Conservation (phyloP, 805 yeast species). For the Saccharomycopsis lassenensis region DNA sequence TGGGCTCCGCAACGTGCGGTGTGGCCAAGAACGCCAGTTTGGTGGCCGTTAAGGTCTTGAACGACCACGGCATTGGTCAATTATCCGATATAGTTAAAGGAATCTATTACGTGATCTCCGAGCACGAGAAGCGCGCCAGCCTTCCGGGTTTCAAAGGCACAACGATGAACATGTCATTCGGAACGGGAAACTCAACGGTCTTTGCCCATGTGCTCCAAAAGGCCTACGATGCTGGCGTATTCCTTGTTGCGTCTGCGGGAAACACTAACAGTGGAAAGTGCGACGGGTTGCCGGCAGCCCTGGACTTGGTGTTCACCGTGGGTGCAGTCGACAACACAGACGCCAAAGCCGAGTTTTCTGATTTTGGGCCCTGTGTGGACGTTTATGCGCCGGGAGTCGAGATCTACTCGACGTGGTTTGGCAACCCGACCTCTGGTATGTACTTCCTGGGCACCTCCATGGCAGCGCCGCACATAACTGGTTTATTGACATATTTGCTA, state of each 20-base stretch:
- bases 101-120: conserved; percentile 69
- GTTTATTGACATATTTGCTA: conserved; percentile 78
- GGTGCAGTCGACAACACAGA: conserved; percentile 89
- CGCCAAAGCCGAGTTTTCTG: conserved; percentile 87
- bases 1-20: too few species aligned
- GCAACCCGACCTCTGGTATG: conserved; percentile 62
- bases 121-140: conserved; percentile 44
- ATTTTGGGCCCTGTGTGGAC: conserved; percentile 91
- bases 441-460: conserved; percentile 89
- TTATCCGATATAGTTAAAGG: conserved; percentile 80
- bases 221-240: conserved; percentile 78
- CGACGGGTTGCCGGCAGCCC: conserved; percentile 54
- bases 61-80: conserved; percentile 71
- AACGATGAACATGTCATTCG: conserved; percentile 87
- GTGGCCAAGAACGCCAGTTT: conserved; percentile 71
- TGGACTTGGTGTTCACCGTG: conserved; percentile 75
- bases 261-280: conserved; percentile 41
- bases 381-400: conserved; percentile 94
- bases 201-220: conserved; percentile 81
- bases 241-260: conserved; percentile 94
- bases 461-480: conserved; percentile 96
- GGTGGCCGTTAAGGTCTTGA: conserved; percentile 77
- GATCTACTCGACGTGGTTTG: conserved; percentile 72
- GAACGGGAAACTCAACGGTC: conserved; percentile 83
- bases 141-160: conserved; percentile 70